Base-by-base conservation (phyloP, 495 filamentous ascomycete genomes). In the Platismatia glauca region DNA sequence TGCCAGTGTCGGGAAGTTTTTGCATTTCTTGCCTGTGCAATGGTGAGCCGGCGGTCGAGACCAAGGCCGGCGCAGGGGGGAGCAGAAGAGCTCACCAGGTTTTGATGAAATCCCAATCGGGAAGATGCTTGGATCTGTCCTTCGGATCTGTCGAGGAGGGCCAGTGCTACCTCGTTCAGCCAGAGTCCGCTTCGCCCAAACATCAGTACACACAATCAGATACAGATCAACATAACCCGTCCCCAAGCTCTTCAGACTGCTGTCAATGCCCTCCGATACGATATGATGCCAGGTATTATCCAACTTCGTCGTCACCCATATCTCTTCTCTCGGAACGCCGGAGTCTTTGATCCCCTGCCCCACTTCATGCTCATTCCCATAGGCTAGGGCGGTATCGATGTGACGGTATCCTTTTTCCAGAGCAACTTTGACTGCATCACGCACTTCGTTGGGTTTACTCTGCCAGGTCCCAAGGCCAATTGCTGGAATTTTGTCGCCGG, bases 261-360 rank as follows among this genome's bases (percentile, higher is more conserved):
- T 60, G n/a, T 60, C 59, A 39, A 60, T 60, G 3, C 59, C 59
- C 20, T 60, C 34, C n/a, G 34, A 2, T 1, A 60, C 59, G 18
- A 53, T 53, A 53, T 60, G 46, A 41, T 60, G 59, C 59, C 59
- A 60, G 13, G 85, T 76, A 79, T 93, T 93, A 76, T 90, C 84
- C 58, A 94, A 82, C 81, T 95, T 96, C 66, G 90, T 94, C 50
- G 90, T 93, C 72, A 95, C 76, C 82, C 86, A 95, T 73, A 95
- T 87, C 72, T 95, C 78, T 38, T 85, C 80, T 44, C 90, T 86
- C 35, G 89, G 87, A 1, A 96, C 84, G 50, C 89, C 89, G 13
- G 87, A 89, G 65, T 89, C 87, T 63, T 78, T 79, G 70, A 95
- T 90, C 52, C 88, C 91, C 66, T 86, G 76, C 63, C 89, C 91